Base-by-base conservation (phyloP, 2,329 filamentous ascomycete genomes). In the Aspergillus melleus region DNA sequence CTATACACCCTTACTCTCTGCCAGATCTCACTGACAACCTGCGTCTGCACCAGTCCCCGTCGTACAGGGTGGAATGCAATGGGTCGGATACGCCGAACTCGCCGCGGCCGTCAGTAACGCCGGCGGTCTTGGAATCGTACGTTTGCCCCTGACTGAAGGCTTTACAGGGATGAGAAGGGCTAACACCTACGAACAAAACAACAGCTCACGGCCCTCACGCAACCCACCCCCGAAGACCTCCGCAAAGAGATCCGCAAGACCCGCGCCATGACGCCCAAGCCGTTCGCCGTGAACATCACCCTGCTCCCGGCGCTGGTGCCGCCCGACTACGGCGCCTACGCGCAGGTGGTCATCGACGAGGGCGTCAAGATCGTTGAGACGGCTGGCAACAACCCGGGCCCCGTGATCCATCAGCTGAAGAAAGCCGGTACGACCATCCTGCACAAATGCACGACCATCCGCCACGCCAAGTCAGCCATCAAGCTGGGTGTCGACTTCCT, bases 401-500 rank as follows among this genome's bases (percentile, higher is more conserved):
- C 93, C 3, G 89, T 99, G 64, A 98, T 99, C 76, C 83, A 86
- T 73, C 86, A 92, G 81, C 84, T 99, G 57, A 99, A 98, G 81
- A 85, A 85, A 62, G 90, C 88, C 6, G 87, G 87, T 58, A 85
- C 86, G 70, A 94, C 85, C 58, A 88, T 99, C 68, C 81, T 99
- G 58, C 95, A 99, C 85, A 99, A 99, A 81, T 98, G 95, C 83
- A 99, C 95, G 9, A 96, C 92, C 5, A 96, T 99, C 79, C 84
- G 92, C 57, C 95, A 99, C 75, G 95, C 95, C 20, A 86, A 92
- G 76, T 92, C 90, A 66, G 95, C 95, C 52, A 85, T 96, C 60
- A 96, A 96, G 79, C 87, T 98, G 44, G 95, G 95, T 64, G 95
- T 97, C 4, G 95, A 99, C 77, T 98, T 99, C 79, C 80, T 99